These are phyloP conservation scores for Ophiostoma perfectum DNA, from an alignment of 2,329 filamentous ascomycete genomes.

Conservation along the genomic window DNA sequence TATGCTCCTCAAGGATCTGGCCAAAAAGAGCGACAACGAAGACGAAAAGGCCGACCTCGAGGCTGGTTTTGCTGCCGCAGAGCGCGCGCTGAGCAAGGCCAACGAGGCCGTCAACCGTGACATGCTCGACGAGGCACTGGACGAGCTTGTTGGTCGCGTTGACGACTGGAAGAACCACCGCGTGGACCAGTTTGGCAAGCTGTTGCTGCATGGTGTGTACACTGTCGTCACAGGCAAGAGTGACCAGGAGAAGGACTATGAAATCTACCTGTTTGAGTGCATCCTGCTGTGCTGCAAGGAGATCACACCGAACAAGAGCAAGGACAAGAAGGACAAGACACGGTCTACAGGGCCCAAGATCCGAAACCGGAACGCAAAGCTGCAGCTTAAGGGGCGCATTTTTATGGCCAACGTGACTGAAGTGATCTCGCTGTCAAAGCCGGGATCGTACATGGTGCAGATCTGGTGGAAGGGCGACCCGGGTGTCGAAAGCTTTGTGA, in stretches of 20 bases:
- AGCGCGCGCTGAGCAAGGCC: conserved; percentile 73
- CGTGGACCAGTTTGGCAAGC: conserved; percentile 82
- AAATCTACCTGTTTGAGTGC: conserved; percentile 93
- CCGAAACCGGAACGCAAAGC: conserved; percentile 65
- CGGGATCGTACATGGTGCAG: conserved; percentile 83
- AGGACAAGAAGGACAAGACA: conserved; percentile 67
- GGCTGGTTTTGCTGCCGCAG: conserved; percentile 73
- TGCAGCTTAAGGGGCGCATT: conserved; percentile 93
- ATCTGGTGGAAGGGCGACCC: conserved; percentile 99
- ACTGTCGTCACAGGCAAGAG: conserved; percentile 85
- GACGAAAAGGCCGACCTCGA: conserved; percentile 66
- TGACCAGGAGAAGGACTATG: conserved; percentile 94
- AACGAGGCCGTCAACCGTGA: conserved; percentile 90
- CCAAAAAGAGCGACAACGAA: conserved; percentile 76
- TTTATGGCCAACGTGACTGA: conserved; percentile 99
- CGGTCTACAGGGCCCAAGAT: conserved; percentile 52
- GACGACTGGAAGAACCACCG: conserved; percentile 97
- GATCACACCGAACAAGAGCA: conserved; percentile 74
- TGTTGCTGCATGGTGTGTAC: conserved; percentile 84
- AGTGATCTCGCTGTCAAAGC: conserved; percentile 79
- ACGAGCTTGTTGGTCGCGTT: conserved; percentile 74
- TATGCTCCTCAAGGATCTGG: conserved; percentile 77
- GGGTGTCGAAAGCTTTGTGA: conserved; percentile 91
- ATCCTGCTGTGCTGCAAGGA: conserved; percentile 98
- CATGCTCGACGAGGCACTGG: conserved; percentile 73